Percentiles rank a stretch among this genome's conserved stretches.
Evolutionary conservation across 306 rosid species (phyloP).

Genomic region (Bauhinia variegata): DNA sequence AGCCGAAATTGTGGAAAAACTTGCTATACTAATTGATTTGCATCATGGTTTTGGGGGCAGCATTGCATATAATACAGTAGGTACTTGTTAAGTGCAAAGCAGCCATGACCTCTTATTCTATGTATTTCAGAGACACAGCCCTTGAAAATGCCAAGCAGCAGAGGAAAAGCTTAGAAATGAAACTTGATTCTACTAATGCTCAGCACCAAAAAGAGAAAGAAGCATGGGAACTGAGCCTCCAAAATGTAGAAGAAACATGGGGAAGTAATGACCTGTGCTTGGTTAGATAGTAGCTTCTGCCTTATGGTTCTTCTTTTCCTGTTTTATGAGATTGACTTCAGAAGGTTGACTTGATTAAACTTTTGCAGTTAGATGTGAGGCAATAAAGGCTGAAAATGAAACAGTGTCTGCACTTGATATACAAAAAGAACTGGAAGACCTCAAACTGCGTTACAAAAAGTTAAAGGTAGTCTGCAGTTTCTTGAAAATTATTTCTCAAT

Average conservation of each 20-base stretch:
- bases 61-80: constrained; percentile 14
- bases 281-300: constrained; percentile 34
- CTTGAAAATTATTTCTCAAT: constrained; percentile 21
- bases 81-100: constrained; percentile 26
- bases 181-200: constrained; percentile 66
- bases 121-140: constrained; percentile 66
- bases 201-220: constrained; percentile 77
- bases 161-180: constrained; percentile 71
- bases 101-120: constrained; percentile 43
- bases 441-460: constrained; percentile 66
- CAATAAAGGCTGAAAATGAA: constrained; percentile 80
- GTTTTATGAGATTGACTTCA: constrained; percentile 21
- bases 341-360: constrained; percentile 34
- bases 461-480: constrained; percentile 64
- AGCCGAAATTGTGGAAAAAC: constrained; percentile 18
- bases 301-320: constrained; percentile 14
- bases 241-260: constrained; percentile 94
- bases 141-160: constrained; percentile 63
- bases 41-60: constrained; percentile 22
- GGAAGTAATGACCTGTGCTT: constrained; percentile 57
- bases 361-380: constrained; percentile 82
- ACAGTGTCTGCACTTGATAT: constrained; percentile 61
- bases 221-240: constrained; percentile 85
- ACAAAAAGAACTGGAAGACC: constrained; percentile 82
- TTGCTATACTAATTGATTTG: constrained; percentile 30